Base-by-base conservation (phyloP, 2,329 filamentous ascomycete species). In the Aschersonia sp. region DNA sequence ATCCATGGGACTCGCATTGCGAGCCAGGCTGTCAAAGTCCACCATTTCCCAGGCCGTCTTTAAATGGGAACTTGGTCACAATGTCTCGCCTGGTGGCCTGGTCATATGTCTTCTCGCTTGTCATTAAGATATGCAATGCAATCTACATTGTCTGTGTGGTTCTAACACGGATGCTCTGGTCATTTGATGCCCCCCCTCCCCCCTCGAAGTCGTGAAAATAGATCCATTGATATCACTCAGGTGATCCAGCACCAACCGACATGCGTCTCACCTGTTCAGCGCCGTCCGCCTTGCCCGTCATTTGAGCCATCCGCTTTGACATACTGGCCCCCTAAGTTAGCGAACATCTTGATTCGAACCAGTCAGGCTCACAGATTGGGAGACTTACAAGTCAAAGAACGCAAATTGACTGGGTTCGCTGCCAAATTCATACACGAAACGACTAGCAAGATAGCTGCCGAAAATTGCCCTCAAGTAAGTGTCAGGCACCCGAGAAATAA, bases 351-450 rank as follows among this genome's bases (percentile, higher is more conserved):
- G 2, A 5, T n/a, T 41, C n/a, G 30, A 43, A 22, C 42, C 2
- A 43, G 42, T 42, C 42, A 11, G 5, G 29, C 7, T 10, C 10
- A 31, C 8, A 9, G 5, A 9, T 30, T 3, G 9, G 42, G 30
- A 10, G 30, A 83, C 84, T 79, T 71, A 89, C 85, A 97, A 98
- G 63, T 94, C 87, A 67, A 94, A 98, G 74, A 98, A 98, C 40
- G 90, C 88, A 70, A 98, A 97, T 60, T 95, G 90, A 70, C 84
- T 92, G 5, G 92, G 89, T 55, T 79, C 83, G 62, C 88, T 89
- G 59, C 92, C 92, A 63, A 90, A 92, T 64, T 94, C 81, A 66
- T 98, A 98, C 41, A 98, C 87, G 63, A 98, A 98, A 42, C 92
- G 84, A 60, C 85, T 94, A 45, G 92, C 90, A 55, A 98, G 74